Evolutionary conservation across 164 flowering plant species (phyloP).

Genomic region (Cinnamomum chago): DNA sequence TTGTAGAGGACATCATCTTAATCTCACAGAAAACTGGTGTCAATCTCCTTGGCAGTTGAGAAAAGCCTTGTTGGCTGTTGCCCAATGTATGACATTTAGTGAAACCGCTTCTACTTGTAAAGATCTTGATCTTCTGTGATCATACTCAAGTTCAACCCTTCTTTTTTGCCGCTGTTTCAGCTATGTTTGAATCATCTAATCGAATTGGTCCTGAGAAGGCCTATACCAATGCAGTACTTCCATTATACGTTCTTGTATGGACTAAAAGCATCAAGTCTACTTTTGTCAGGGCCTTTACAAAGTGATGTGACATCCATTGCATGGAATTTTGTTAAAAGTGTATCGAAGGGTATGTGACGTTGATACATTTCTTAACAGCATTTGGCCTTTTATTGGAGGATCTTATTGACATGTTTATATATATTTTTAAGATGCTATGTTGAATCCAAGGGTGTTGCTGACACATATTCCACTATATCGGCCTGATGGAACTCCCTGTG

Average conservation of each 20-base stretch:
- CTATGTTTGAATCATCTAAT: too few relatives aligned
- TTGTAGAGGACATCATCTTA: too few relatives aligned
- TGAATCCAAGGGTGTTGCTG: conserved; percentile 59
- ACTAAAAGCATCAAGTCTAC: background rate
- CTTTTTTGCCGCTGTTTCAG: too few relatives aligned
- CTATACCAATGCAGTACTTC: too few relatives aligned
- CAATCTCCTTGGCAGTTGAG: too few relatives aligned
- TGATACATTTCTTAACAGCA: background rate
- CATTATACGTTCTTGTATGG: background rate
- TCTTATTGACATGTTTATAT: conserved; percentile 1
- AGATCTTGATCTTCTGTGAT: too few relatives aligned
- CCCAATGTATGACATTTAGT: too few relatives aligned
- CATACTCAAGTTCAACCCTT: too few relatives aligned
- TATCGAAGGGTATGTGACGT: conserved; percentile 47
- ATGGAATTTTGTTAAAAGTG: conserved; percentile 65
- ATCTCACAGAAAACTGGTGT: too few relatives aligned
- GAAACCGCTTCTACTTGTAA: too few relatives aligned
- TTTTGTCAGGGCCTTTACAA: conserved; percentile 45
- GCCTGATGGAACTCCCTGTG: conserved; percentile 68
- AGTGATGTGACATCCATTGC: conserved; percentile 37
- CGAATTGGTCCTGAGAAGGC: too few relatives aligned
- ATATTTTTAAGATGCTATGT: conserved; percentile 30
- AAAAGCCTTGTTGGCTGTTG: too few relatives aligned
- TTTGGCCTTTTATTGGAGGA: background rate
- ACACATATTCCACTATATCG: conserved; percentile 94